Evolutionary conservation across 441 rosid species (phyloP), one percentile per base, ranked within the genome.

Genomic region (Jatropha multifida): DNA sequence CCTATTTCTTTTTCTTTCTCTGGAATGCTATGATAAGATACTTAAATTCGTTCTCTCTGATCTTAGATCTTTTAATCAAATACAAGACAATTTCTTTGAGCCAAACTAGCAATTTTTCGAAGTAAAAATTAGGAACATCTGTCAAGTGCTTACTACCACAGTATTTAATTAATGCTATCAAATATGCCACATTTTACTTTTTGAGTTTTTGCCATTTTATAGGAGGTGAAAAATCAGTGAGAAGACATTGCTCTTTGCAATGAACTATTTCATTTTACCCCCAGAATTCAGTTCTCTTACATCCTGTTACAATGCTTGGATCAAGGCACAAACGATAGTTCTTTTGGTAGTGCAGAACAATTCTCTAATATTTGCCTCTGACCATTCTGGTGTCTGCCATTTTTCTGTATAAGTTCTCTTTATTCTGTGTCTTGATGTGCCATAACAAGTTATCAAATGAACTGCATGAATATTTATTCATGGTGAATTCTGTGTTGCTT

Each of bases 181-280:
- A 23, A 2, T 38, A 37, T 32, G 55, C 6, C 59, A 27, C 48
- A 32, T 68, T 48, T 49, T 12, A 6, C 17, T 11, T 67, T 46
- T 26, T 12, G 32, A 32, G 32, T 42, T 44, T 44, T 11, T 44
- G 20, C 44, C 5, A 8, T 51, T 15, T 68, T 12, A 49, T 15
- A 51, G 72, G 72, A 49, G 58, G 42, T 13, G n/a, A 38, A 13
- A 6, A n/a, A 61, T 61, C 61, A 56, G 9, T 11, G 65, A 32
- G n/a, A 13, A 38, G 41, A 37, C 42, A 5, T 63, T 38, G 20
- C 67, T 63, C 4, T 13, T 63, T 63, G 17, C 42, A 23, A 61
- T 61, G 65, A 61, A 12, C 65, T 61, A 41, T 27, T 61, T 61
- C 65, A 26, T 32, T 61, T 61, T 61, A 15, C 32, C 65, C 42